phyloP scores from a whole-genome alignment of 1,284 basidiomycete genomes.

The Chalciporus sp. region DNA sequence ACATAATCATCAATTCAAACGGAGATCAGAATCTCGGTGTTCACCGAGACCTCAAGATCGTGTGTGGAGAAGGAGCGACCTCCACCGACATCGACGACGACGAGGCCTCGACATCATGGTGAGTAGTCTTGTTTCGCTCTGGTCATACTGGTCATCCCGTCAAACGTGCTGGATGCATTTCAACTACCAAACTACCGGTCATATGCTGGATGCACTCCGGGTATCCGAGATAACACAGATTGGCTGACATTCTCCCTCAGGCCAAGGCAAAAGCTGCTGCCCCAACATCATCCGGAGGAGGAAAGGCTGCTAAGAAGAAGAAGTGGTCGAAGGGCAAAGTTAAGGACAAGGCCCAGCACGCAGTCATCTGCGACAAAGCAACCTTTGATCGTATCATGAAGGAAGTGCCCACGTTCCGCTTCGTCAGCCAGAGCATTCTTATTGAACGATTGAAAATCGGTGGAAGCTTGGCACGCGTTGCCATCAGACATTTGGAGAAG shows the following conservation, averaged over 20 bases:
- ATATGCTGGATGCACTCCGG: constrained; percentile 22
- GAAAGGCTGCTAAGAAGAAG: constrained; percentile 96
- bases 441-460: constrained; percentile 98
- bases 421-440: constrained; percentile 97
- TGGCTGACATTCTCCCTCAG: constrained; percentile 38
- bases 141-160: neutral
- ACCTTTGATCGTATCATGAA: constrained; percentile 96
- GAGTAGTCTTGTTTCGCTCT: constrained; percentile 20
- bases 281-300: constrained; percentile 56
- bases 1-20: constrained; percentile 26
- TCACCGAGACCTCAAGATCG: constrained; percentile 13
- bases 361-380: constrained; percentile 90
- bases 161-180: neutral
- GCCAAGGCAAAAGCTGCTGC: constrained; percentile 73
- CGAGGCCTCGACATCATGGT: constrained; percentile 33
- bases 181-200: neutral
- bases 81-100: constrained; percentile 28
- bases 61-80: neutral
- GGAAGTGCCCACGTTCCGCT: constrained; percentile 99
- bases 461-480: constrained; percentile 91
- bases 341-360: constrained; percentile 98
- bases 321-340: constrained; percentile 99
- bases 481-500: constrained; percentile 93
- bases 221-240: constrained; percentile 17
- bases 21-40: constrained; percentile 27